Percentiles rank a stretch among this genome's conserved stretches.
These are phyloP conservation scores for Firmiana major DNA, from an alignment of 345 rosid genomes.

Conservation along the genomic window DNA sequence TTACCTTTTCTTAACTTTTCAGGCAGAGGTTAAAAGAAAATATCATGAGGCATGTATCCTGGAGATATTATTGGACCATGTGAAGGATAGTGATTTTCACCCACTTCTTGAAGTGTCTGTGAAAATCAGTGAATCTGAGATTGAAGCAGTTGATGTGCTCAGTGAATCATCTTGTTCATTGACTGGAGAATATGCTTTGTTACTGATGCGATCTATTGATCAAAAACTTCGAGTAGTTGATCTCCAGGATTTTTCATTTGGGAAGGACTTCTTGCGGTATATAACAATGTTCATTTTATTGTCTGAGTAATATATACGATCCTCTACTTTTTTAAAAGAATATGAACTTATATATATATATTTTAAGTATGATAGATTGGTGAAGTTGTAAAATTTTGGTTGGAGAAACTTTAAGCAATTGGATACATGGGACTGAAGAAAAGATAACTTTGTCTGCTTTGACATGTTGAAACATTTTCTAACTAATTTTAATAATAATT, in stretches of 20 bases:
- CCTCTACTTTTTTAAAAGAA: not conserved
- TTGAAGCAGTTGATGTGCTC: conserved; percentile 63
- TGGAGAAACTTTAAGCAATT: not conserved
- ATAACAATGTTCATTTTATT: conserved; percentile 17
- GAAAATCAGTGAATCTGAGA: conserved; percentile 55
- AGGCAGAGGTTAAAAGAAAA: conserved; percentile 56
- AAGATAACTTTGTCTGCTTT: not conserved
- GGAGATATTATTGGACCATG: conserved; percentile 51
- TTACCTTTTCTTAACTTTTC: conserved; percentile 11
- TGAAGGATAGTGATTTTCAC: conserved; percentile 59
- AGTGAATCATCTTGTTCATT: conserved; percentile 50
- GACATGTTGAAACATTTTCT: not conserved
- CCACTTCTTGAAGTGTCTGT: conserved; percentile 66
- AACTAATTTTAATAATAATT: not conserved
- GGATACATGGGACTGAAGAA: not conserved
- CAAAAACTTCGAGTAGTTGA: conserved; percentile 63
- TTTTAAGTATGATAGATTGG: not conserved
- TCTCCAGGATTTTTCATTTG: conserved; percentile 54
- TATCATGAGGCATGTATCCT: conserved; percentile 45
- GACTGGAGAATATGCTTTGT: conserved; percentile 54
- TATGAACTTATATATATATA: not conserved
- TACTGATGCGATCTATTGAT: conserved; percentile 50
- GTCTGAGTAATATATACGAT: conserved; percentile 2
- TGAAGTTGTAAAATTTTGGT: not conserved
- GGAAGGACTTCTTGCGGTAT: conserved; percentile 70